Evolutionary conservation across 2,329 filamentous ascomycete species (phyloP).

Genomic region (Phoma sp.): DNA sequence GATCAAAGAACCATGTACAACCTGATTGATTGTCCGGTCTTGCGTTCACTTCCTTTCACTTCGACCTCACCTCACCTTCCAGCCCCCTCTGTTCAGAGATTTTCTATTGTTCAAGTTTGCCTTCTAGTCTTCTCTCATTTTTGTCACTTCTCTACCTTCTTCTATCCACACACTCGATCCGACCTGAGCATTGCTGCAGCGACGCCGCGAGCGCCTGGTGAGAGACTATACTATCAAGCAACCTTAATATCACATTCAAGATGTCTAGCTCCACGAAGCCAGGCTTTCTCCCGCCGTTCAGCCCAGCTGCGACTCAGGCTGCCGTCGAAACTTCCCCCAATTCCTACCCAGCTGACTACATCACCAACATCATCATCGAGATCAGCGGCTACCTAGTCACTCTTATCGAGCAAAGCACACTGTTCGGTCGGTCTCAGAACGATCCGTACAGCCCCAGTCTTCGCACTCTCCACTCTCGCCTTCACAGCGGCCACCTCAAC

Average conservation of each 20-base stretch:
- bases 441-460: constrained; percentile 40
- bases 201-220: neutral
- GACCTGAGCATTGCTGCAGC: neutral
- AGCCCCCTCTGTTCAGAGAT: constrained; percentile 17
- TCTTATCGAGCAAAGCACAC: constrained; percentile 16
- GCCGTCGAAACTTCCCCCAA: constrained; percentile 15
- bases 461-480: constrained; percentile 35
- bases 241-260: neutral
- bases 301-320: constrained; percentile 24
- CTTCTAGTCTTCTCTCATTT: neutral
- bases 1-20: constrained; percentile 14
- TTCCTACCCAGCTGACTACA: constrained; percentile 18
- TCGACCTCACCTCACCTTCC: constrained; percentile 2
- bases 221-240: neutral
- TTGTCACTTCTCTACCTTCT: neutral
- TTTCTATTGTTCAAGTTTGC: constrained; percentile 1
- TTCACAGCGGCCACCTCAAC: constrained; percentile 41
- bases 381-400: constrained; percentile 25
- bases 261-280: neutral
- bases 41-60: constrained; percentile 26
- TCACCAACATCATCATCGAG: constrained; percentile 20
- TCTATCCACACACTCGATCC: neutral
- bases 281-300: constrained; percentile 18
- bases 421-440: constrained; percentile 16
- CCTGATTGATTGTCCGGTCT: constrained; percentile 10